Percentiles rank a stretch among this genome's conserved stretches.
Evolutionary conservation across 2,329 filamentous ascomycete genomes (phyloP).

Genomic region (Fusarium agapanthi): DNA sequence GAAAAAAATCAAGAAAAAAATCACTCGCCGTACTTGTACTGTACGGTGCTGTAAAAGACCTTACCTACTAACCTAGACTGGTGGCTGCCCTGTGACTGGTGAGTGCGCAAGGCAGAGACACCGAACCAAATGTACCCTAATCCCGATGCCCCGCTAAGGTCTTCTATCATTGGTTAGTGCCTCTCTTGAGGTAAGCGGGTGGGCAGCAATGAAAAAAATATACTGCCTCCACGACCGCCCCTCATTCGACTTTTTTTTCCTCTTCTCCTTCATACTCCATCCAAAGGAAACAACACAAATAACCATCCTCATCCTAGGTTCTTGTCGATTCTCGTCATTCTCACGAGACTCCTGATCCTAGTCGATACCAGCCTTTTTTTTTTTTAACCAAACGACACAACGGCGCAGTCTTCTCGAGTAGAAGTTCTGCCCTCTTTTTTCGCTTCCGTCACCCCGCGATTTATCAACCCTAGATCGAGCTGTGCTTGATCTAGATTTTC

Average conservation of each 20-base stretch:
- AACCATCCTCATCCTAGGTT: slow-evolving; percentile 53
- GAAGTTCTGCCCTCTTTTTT: slow-evolving; percentile 51
- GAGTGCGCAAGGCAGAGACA: slow-evolving; percentile 5
- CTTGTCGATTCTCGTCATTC: slow-evolving; percentile 52
- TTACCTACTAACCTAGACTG: neutral
- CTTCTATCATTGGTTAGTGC: slow-evolving; percentile 36
- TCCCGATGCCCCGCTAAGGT: slow-evolving; percentile 32
- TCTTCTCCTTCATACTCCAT: slow-evolving; percentile 45
- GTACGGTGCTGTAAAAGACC: neutral
- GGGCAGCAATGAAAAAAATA: slow-evolving; percentile 49
- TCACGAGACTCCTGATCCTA: slow-evolving; percentile 62
- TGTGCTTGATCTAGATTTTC: slow-evolving; percentile 77
- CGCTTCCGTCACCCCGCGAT: slow-evolving; percentile 49
- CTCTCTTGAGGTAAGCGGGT: slow-evolving; percentile 43
- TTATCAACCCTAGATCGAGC: slow-evolving; percentile 73
- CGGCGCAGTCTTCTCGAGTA: slow-evolving; percentile 47
- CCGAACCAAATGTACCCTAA: slow-evolving; percentile 41
- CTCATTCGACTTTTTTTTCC: slow-evolving; percentile 52
- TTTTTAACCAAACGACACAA: slow-evolving; percentile 36
- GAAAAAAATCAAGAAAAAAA: neutral
- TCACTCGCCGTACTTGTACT: neutral
- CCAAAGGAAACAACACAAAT: slow-evolving; percentile 42
- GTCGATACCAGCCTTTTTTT: slow-evolving; percentile 44
- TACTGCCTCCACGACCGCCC: slow-evolving; percentile 49
- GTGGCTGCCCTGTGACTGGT: slow-evolving; percentile 1